Conservation (phyloP, 2,329 filamentous ascomycete species). For the Apiospora rasikravindrae region DNA sequence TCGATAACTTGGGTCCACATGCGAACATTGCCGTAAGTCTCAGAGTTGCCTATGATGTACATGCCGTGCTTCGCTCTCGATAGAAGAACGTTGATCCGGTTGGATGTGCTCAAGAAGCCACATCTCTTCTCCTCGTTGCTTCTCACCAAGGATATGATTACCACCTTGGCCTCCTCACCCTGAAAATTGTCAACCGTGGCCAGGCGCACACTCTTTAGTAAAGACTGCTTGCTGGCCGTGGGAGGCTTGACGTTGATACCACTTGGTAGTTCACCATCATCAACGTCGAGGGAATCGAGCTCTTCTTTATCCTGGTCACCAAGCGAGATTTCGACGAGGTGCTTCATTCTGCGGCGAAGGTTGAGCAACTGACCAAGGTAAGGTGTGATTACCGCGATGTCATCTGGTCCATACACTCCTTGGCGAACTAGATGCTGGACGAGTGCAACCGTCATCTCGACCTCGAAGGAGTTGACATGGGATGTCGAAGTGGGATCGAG, state of each 20-base stretch:
- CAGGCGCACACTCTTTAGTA: constrained; percentile 56
- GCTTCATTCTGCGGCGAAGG: constrained; percentile 51
- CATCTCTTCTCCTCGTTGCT: constrained; percentile 64
- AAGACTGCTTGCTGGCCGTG: constrained; percentile 43
- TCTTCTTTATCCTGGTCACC: constrained; percentile 66
- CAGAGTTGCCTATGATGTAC: constrained; percentile 71
- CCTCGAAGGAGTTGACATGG: constrained; percentile 63
- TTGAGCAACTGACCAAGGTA: constrained; percentile 63
- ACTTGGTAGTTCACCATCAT: constrained; percentile 27
- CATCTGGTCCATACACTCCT: constrained; percentile 60
- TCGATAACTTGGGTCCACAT: constrained; percentile 69
- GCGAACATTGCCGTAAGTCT: constrained; percentile 58
- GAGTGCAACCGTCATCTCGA: constrained; percentile 66
- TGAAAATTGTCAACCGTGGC: constrained; percentile 80
- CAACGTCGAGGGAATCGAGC: constrained; percentile 47
- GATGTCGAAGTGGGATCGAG: constrained; percentile 48
- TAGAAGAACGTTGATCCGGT: constrained; percentile 73
- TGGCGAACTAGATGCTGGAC: constrained; percentile 71
- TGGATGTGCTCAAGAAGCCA: constrained; percentile 70
- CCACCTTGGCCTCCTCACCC: constrained; percentile 74
- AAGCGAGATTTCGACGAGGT: constrained; percentile 64
- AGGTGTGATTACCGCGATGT: constrained; percentile 75
- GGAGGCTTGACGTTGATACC: constrained; percentile 19
- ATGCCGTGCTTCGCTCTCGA: constrained; percentile 72
- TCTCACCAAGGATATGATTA: constrained; percentile 73